A percentile compares a stretch with the other conserved stretches of the same genome.
Conservation (phyloP, 768 basidiomycete species). For the Amanita inopinata region DNA sequence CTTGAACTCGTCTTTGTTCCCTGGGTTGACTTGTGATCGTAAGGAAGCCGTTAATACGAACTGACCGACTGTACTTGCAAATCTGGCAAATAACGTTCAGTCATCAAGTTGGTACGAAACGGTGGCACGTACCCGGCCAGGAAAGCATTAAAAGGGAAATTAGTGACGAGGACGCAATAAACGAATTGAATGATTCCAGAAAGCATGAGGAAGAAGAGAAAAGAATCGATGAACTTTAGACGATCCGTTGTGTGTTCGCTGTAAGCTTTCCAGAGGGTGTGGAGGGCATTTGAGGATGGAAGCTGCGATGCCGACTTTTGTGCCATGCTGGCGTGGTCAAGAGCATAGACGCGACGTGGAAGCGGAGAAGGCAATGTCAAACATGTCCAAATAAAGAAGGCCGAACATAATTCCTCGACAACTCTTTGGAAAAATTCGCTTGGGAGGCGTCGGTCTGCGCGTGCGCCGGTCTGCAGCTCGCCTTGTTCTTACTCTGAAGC, state of each 20-base stretch:
- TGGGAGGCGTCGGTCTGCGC: neutral
- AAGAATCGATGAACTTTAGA: constrained; percentile 90
- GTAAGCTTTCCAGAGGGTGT: constrained; percentile 71
- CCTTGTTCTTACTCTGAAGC: too few species aligned
- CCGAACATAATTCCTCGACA: constrained; percentile 15
- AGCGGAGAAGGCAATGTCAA: constrained; percentile 22
- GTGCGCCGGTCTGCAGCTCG: constrained; percentile 6
- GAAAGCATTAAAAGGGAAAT: constrained; percentile 97
- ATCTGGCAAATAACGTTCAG: constrained; percentile 39
- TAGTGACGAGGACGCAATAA: constrained; percentile 86
- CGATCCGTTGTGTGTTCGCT: constrained; percentile 65
- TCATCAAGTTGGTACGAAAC: neutral
- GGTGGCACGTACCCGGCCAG: constrained; percentile 68
- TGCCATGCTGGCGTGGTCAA: constrained; percentile 20
- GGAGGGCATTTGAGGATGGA: constrained; percentile 24
- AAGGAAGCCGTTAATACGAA: constrained; percentile 92
- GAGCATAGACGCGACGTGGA: constrained; percentile 24
- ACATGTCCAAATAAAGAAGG: constrained; percentile 19
- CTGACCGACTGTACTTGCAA: constrained; percentile 89
- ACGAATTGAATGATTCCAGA: constrained; percentile 85
- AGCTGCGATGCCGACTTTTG: constrained; percentile 23
- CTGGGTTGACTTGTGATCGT: constrained; percentile 85
- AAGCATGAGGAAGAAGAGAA: constrained; percentile 86
- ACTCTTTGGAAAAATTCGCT: constrained; percentile 14
- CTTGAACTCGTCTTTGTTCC: constrained; percentile 75